Base-by-base conservation (phyloP, 768 basidiomycete species). In the Rhodotorula toruloides region DNA sequence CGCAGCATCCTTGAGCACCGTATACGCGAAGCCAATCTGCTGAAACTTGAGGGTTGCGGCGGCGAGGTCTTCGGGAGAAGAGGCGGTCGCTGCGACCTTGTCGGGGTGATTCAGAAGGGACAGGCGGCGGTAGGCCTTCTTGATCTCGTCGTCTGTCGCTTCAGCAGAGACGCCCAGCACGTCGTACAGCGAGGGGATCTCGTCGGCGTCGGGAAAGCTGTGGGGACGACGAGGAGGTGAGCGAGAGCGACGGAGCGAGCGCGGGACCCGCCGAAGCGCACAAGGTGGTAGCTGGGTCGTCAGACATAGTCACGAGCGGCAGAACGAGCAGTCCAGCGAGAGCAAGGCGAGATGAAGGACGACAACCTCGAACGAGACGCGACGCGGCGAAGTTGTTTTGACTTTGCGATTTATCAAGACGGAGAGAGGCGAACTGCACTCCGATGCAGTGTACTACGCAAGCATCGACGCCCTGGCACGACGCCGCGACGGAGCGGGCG, bases 21-120 rank as follows among this genome's bases (percentile, higher is more conserved):
- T 82, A 77, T 96, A 99, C 16, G 94, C 90, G 74, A 93, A 97
- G 1, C 94, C 91, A 71, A 98, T 83, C 67, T 76, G 73, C 73
- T 91, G 90, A 76, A 97, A 94, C 77, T 87, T 87, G 69, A 78
- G 81, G n/a, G 84, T 85, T 73, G 88, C 86, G 69, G 84, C 82
- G 40, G 84, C 82, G 76, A 85, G 86, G 32, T 84, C 83, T 37
- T 79, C 80, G 29, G 86, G 85, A 54, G 78, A 79, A 34, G 85
- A 81, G 12, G 80, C 78, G 48, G 84, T 79, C 73, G 91, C 88
- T 22, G 63, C 48, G 53, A 50, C 31, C 75, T 96, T 97, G 80
- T 99, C 94, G 12, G 94, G 94, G 73, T 98, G 93, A 76, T 84
- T 83, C 53, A 82, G 72, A 36, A 98, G 84, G 9, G 92, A 93